Conservation (phyloP, 345 rosid species). For the Tarenaya hassleriana region DNA sequence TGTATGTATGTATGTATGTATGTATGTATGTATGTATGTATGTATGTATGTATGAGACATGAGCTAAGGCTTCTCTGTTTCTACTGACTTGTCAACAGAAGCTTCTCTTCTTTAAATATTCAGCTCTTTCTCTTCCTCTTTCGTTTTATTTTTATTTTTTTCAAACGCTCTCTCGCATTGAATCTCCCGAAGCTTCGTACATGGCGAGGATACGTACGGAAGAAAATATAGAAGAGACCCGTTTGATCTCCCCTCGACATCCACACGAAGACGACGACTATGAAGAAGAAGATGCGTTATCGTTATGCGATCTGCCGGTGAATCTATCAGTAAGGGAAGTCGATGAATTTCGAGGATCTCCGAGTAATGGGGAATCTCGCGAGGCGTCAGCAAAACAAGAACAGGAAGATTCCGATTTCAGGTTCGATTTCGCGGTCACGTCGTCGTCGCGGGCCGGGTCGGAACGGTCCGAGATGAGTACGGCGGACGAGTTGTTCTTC, state of each 20-base stretch:
- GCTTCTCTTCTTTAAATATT: slow-evolving; percentile 19
- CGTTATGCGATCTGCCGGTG: slow-evolving; percentile 59
- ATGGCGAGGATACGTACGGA: slow-evolving; percentile 31
- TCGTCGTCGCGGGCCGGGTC: slow-evolving; percentile 34
- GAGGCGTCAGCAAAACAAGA: slow-evolving; percentile 33
- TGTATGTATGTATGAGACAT: neutral
- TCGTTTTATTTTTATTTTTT: neutral
- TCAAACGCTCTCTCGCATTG: slow-evolving; percentile 25
- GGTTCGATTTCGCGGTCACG: slow-evolving; percentile 40
- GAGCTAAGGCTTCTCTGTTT: slow-evolving; percentile 21
- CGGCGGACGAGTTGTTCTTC: slow-evolving; percentile 71
- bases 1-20: too few relatives aligned
- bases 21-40: too few relatives aligned
- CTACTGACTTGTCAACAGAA: slow-evolving; percentile 15
- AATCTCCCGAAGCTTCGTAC: slow-evolving; percentile 23
- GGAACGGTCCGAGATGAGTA: slow-evolving; percentile 54
- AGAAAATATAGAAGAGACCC: slow-evolving; percentile 13
- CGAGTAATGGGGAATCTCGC: slow-evolving; percentile 1
- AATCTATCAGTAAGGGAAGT: slow-evolving; percentile 18
- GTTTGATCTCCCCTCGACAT: slow-evolving; percentile 22
- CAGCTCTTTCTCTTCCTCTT: slow-evolving; percentile 30
- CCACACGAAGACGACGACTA: neutral
- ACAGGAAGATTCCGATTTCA: slow-evolving; percentile 37
- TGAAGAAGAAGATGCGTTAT: slow-evolving; percentile 62
- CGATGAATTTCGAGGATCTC: slow-evolving; percentile 15